Base-by-base conservation (phyloP, 768 basidiomycete species). In the Naganishia antarctica region DNA sequence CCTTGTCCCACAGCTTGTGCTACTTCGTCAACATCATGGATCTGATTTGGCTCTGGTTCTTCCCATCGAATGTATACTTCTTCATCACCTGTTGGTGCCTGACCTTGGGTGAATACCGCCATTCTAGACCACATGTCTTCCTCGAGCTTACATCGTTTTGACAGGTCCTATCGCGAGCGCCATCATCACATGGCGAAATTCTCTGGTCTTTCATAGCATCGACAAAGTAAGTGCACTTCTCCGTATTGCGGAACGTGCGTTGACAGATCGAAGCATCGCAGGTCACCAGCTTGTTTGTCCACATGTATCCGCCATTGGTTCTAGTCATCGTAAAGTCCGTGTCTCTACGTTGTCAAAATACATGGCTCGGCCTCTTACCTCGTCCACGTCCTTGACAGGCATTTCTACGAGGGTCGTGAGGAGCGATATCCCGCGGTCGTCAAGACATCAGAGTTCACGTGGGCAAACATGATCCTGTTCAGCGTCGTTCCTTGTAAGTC, bases 161-260 rank as follows among this genome's bases (percentile, higher is more conserved):
- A 26, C 15, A 78, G 76, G 92, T 0, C 84, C 89, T 0, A 83
- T 96, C 32, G 93, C 90, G 0, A 90, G 89, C 58, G 93, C 94
- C 0, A 92, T 98, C 51, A 90, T 97, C 70, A 97, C 94, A 11
- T 99, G 96, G 96, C 83, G 96, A 66, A 99, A 99, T 73, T 93
- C 90, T 69, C 85, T 99, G 25, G 96, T 99, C 2, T 99, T 99
- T 80, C 96, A 99, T 72, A 92, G 94, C 72, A 83, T 85, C 61
- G 96, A 99, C 77, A 98, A 98, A 78, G 70, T 68, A 43, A 18
- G 61, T 41, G 21, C 23, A 7, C n/a, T 28, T 15, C 1, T 60
- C 25, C 21, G 16, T 9, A 5, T 26, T 49, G 16, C n/a, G 34
- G 4, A 31, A 26, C 2, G 3, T 1, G 5, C 21, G 44, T 5